A percentile compares a stretch with the other conserved stretches of the same genome.
These are phyloP conservation scores for Ceratobasidium sp. DNA, from an alignment of 1,284 basidiomycete genomes.

Conservation along the genomic window DNA sequence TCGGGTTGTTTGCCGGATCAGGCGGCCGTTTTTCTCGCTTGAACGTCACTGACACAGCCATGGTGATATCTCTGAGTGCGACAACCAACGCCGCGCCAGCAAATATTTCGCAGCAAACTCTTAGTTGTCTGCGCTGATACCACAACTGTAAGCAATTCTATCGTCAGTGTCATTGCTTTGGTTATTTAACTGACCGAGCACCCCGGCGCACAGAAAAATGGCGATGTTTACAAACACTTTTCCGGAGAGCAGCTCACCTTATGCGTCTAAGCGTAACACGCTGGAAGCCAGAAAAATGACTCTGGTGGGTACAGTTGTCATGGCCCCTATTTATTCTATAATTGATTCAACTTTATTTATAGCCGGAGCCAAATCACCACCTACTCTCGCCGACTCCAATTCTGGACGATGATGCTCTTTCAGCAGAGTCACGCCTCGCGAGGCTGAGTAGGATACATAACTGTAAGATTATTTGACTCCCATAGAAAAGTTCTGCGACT, in stretches of 20 bases:
- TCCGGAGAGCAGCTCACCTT: neutral
- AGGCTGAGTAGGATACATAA: slow-evolving; percentile 15
- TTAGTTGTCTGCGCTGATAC: neutral
- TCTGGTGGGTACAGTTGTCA: neutral
- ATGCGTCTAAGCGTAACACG: slow-evolving; percentile 14
- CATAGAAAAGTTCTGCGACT: no score
- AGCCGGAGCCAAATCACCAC: slow-evolving; percentile 14
- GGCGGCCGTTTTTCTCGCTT: neutral
- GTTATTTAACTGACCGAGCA: neutral
- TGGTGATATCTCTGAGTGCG: neutral
- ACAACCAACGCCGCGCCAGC: neutral
- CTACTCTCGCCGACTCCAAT: slow-evolving; percentile 1
- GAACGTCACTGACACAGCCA: slow-evolving; percentile 21
- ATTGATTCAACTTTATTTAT: neutral
- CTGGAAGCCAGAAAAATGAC: neutral
- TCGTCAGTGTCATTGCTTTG: neutral
- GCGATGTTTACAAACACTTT: neutral
- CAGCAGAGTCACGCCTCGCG: neutral
- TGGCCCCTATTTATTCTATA: neutral
- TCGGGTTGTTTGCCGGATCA: neutral
- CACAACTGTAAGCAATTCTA: neutral
- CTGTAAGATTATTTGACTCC: slow-evolving; percentile 10
- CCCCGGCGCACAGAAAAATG: slow-evolving; percentile 1
- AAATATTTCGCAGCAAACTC: neutral
- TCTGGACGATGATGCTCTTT: neutral